These are phyloP conservation scores for Durotheca rogersii DNA, from an alignment of 495 filamentous ascomycete species.

Conservation along the genomic window DNA sequence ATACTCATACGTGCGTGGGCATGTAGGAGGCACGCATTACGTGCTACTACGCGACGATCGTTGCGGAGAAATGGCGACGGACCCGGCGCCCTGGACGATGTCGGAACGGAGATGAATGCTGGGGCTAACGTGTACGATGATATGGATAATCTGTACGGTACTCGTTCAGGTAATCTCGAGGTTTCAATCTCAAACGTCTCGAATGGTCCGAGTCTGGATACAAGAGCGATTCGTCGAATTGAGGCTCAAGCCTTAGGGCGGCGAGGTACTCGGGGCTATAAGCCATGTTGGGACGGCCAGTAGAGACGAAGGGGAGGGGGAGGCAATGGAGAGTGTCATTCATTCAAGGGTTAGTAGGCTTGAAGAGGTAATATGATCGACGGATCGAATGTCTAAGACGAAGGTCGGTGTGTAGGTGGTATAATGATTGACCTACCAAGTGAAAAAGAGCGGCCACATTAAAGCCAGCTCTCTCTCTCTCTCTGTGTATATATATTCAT, in stretches of 20 bases:
- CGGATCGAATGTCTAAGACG: background rate
- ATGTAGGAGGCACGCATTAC: too few species aligned
- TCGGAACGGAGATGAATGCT: constrained; percentile 8
- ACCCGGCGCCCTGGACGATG: constrained; percentile 10
- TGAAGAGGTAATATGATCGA: background rate
- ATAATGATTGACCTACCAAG: too few species aligned
- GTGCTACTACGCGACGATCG: constrained; percentile 15
- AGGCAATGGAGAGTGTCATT: background rate
- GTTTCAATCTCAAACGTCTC: background rate
- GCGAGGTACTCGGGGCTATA: background rate
- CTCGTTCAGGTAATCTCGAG: background rate
- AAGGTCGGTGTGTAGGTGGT: too few species aligned
- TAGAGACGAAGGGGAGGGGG: background rate
- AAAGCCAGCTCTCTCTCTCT: too few species aligned
- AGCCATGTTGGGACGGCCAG: background rate
- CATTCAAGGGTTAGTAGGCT: background rate
- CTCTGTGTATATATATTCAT: too few species aligned
- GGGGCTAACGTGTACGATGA: too few species aligned
- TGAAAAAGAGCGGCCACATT: too few species aligned
- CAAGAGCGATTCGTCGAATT: background rate
- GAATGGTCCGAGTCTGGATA: background rate
- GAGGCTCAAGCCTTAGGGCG: constrained; percentile 1
- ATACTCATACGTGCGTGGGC: too few species aligned
- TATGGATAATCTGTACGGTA: background rate
- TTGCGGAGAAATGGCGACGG: constrained; percentile 18